Evolutionary conservation across 306 rosid genomes (phyloP).

Genomic region (Sechiopsis laciniata): DNA sequence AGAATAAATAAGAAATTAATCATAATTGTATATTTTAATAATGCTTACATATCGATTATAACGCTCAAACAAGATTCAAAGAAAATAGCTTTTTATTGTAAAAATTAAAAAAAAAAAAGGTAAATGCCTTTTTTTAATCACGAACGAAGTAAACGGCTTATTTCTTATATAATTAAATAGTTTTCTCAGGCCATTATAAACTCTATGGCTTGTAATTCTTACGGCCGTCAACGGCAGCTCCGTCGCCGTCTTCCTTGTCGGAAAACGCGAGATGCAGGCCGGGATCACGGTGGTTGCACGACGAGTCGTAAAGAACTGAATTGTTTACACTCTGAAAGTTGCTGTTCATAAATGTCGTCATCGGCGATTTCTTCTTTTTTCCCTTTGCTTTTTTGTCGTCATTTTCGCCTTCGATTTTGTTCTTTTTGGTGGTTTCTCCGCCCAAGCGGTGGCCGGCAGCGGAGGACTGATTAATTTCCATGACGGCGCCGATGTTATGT

Average conservation of each 20-base stretch:
- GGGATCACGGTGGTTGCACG: slow-evolving; percentile 48
- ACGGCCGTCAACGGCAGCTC: slow-evolving; percentile 21
- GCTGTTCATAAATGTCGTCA: slow-evolving; percentile 42
- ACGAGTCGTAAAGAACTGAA: slow-evolving; percentile 44
- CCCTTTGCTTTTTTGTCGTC: not conserved
- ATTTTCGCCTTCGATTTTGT: not conserved
- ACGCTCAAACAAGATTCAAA: not conserved
- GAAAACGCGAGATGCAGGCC: slow-evolving; percentile 51
- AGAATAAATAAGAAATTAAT: too few relatives aligned
- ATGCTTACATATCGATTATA: not conserved
- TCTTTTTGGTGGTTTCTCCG: not conserved
- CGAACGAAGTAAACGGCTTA: not conserved
- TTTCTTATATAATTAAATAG: not conserved
- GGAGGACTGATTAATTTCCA: not conserved
- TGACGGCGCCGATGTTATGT: slow-evolving; percentile 18
- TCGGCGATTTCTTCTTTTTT: slow-evolving; percentile 29
- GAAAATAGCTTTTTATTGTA: not conserved
- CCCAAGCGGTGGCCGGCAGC: slow-evolving; percentile 32
- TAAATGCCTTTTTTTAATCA: too few relatives aligned
- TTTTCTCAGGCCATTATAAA: not conserved
- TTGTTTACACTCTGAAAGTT: slow-evolving; percentile 74
- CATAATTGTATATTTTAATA: not conserved
- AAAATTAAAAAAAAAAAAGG: too few relatives aligned
- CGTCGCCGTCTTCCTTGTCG: slow-evolving; percentile 41
- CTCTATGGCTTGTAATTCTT: slow-evolving; percentile 23